A percentile compares a stretch with the other conserved stretches of the same genome.
Evolutionary conservation across 371 early-diverging fungal species (phyloP).

Genomic region (Catenaria anguillulae): DNA sequence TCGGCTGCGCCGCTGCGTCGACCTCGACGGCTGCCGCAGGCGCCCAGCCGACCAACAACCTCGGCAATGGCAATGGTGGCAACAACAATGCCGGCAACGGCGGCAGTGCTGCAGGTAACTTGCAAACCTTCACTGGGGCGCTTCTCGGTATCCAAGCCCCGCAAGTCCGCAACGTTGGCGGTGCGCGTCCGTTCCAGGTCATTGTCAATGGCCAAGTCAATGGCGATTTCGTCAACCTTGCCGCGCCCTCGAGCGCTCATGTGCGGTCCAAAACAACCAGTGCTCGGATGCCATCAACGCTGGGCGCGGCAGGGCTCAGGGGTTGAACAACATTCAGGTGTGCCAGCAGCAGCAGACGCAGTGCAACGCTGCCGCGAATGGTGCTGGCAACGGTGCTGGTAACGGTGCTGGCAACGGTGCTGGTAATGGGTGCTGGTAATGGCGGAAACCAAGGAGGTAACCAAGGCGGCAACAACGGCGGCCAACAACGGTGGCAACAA

Average conservation of each 20-base stretch:
- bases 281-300: not conserved
- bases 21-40: not conserved
- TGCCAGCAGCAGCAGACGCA: not conserved
- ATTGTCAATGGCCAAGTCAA: not conserved
- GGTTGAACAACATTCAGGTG: not conserved
- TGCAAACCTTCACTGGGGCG: not conserved
- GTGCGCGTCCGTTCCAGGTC: not conserved
- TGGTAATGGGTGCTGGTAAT: no score
- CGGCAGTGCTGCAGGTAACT: not conserved
- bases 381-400: not conserved
- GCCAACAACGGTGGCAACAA: slow-evolving; percentile 1
- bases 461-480: not conserved
- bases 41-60: not conserved
- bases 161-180: not conserved
- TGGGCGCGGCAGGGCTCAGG: not conserved
- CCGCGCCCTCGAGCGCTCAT: not conserved
- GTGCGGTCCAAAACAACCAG: slow-evolving; percentile 2
- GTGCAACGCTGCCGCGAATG: not conserved
- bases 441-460: not conserved
- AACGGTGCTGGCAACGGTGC: not conserved
- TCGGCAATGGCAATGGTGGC: not conserved
- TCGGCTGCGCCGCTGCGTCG: not conserved
- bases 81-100: not conserved
- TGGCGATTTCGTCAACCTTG: not conserved
- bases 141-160: slow-evolving; percentile 1